A percentile compares a stretch with the other conserved stretches of the same genome.
Conservation (phyloP, 805 yeast genomes). For the Yamadazyma akitaensis region DNA sequence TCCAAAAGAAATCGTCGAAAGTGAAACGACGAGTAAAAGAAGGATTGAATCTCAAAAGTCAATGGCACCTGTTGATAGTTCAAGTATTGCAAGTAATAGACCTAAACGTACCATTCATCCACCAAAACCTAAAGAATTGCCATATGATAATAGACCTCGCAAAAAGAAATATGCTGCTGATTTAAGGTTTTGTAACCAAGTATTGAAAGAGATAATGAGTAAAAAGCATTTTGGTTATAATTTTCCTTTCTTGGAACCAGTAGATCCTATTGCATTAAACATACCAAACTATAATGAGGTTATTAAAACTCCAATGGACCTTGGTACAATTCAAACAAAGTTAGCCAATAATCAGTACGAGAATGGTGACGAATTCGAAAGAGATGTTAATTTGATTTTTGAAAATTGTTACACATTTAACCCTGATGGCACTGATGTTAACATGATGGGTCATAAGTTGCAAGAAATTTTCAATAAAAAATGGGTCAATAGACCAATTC, state of each 20-base stretch:
- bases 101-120: conserved; percentile 97
- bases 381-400: conserved; percentile 79
- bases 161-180: conserved; percentile 90
- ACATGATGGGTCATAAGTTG: conserved; percentile 89
- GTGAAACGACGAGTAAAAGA: conserved; percentile 18
- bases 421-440: conserved; percentile 96
- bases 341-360: conserved; percentile 84
- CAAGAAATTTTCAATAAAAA: conserved; percentile 82
- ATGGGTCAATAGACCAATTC: conserved; percentile 69
- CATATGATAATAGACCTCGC: conserved; percentile 86
- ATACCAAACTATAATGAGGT: conserved; percentile 87
- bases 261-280: conserved; percentile 90
- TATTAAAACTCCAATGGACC: conserved; percentile 92
- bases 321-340: conserved; percentile 78
- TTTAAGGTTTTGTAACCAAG: conserved; percentile 77
- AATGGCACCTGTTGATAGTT: not conserved
- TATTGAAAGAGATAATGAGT: conserved; percentile 74
- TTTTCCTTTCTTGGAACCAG: conserved; percentile 90
- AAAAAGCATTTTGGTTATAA: conserved; percentile 83
- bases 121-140: conserved; percentile 90
- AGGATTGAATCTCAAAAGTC: conserved; percentile 10
- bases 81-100: conserved; percentile 67
- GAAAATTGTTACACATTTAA: conserved; percentile 87
- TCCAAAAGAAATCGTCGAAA: conserved; percentile 31
- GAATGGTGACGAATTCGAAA: conserved; percentile 81